These are phyloP conservation scores for Salvia hispanica DNA, from an alignment of 257 asterid species.

Conservation along the genomic window DNA sequence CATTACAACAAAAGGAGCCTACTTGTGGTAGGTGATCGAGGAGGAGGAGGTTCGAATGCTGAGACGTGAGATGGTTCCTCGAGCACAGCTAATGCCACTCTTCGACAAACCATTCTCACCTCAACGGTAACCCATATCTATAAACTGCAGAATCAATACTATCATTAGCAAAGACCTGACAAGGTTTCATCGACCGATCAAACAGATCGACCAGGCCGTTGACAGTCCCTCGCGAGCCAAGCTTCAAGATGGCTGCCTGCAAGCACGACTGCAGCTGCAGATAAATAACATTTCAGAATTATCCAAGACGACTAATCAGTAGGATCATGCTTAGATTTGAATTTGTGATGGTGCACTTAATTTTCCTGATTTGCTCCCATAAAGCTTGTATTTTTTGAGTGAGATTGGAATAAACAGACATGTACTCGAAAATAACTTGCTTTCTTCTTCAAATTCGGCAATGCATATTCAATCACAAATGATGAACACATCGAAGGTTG, in stretches of 20 bases:
- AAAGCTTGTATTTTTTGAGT: conserved; percentile 10
- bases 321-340: conserved; percentile 6
- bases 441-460: background rate
- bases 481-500: too few relatives aligned
- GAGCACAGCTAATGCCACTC: conserved; percentile 84
- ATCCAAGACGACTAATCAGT: background rate
- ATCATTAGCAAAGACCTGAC: background rate
- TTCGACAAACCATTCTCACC: conserved; percentile 77
- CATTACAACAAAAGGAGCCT: background rate
- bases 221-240: conserved; percentile 77
- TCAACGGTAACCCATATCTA: conserved; percentile 46
- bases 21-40: conserved; percentile 54
- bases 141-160: conserved; percentile 4
- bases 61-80: conserved; percentile 76
- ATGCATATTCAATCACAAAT: background rate
- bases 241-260: conserved; percentile 44
- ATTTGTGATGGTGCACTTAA: conserved; percentile 7
- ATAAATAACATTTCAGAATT: conserved; percentile 30
- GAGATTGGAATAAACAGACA: conserved; percentile 31
- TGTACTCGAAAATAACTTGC: conserved; percentile 12
- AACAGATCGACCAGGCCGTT: conserved; percentile 72
- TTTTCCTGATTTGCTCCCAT: conserved; percentile 14
- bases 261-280: conserved; percentile 45
- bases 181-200: background rate
- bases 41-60: conserved; percentile 73